These are phyloP conservation scores for Fusarium tupiense DNA, from an alignment of 2,329 filamentous ascomycete species.

Conservation along the genomic window DNA sequence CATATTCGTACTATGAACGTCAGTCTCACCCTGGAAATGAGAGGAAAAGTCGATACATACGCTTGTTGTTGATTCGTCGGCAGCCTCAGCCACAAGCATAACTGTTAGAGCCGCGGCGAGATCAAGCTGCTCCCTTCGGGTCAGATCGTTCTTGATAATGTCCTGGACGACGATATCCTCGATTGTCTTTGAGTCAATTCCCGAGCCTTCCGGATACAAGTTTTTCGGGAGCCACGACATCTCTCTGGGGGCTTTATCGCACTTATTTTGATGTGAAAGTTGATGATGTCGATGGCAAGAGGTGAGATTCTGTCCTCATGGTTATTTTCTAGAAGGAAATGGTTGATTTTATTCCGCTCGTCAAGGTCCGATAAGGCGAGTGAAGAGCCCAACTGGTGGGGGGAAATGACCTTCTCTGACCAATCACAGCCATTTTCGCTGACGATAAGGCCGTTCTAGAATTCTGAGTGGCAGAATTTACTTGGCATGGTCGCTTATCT, in stretches of 20 bases:
- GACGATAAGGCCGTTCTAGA: slow-evolving; percentile 29
- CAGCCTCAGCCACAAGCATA: slow-evolving; percentile 2
- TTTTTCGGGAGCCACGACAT: slow-evolving; percentile 5
- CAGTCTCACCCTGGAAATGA: neutral
- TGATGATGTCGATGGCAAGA: slow-evolving; percentile 16
- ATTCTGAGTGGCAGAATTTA: slow-evolving; percentile 7
- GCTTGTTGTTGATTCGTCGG: slow-evolving; percentile 14
- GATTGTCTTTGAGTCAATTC: neutral
- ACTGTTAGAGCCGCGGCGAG: slow-evolving; percentile 22
- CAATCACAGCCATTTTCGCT: neutral
- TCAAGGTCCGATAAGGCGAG: slow-evolving; percentile 26
- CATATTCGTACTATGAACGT: slow-evolving; percentile 33
- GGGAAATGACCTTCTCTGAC: neutral
- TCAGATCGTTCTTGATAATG: slow-evolving; percentile 20
- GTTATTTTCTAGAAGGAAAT: slow-evolving; percentile 1
- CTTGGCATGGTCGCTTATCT: slow-evolving; percentile 10
- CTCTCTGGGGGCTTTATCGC: neutral
- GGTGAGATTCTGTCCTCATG: slow-evolving; percentile 16
- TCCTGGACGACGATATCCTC: slow-evolving; percentile 23
- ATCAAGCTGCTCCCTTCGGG: neutral
- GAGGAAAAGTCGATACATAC: slow-evolving; percentile 13
- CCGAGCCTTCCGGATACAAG: neutral
- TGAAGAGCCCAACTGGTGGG: slow-evolving; percentile 19
- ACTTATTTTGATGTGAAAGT: neutral
- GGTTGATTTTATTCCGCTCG: slow-evolving; percentile 24